Base-by-base conservation (phyloP, 2,329 filamentous ascomycete genomes). In the Aspergillus melleus region DNA sequence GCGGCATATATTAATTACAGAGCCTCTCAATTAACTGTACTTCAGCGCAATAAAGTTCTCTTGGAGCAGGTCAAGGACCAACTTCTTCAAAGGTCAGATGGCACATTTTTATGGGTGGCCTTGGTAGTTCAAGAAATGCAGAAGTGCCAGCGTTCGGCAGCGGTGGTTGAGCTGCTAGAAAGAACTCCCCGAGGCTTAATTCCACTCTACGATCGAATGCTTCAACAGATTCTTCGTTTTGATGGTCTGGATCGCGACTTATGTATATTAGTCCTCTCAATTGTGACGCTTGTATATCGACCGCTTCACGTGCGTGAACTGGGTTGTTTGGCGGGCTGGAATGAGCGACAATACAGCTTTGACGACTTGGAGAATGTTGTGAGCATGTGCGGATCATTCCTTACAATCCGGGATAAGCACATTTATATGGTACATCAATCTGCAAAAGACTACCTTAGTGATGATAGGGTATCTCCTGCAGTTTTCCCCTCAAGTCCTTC, bases 71-170 rank as follows among this genome's bases (percentile, higher is more conserved):
- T 60, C 1, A 36, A 55, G 54, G 14, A 26, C 16, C 0, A 52
- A 14, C 39, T 60, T 16, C 50, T 20, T 29, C 22, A 46, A 20
- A 60, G 50, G 19, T 52, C 54, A 19, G 36, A 50, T 24, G 54
- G 56, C 16, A 58, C 50, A 22, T 60, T 60, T 51, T 39, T 60
- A 26, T 59, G 52, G 57, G 57, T 59, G n/a, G 52, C 49, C 4
- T 51, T 59, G 10, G 49, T 59, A 4, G 14, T 53, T 20, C 49
- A 58, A 50, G 42, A 58, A 29, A 30, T 58, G 12, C 36, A 58
- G 55, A 56, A 56, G 32, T 49, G 24, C 26, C 9, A 8, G 22
- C 29, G 22, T 39, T 39, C 30, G 14, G 16, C 19, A 52, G 39
- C 10, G 10, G 22, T 54, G 16, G 19, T 42, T 36, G 22, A 49